Evolutionary conservation across 1,284 basidiomycete genomes (phyloP), one percentile per base, ranked within the genome.

Genomic region (Puccinia hordei): DNA sequence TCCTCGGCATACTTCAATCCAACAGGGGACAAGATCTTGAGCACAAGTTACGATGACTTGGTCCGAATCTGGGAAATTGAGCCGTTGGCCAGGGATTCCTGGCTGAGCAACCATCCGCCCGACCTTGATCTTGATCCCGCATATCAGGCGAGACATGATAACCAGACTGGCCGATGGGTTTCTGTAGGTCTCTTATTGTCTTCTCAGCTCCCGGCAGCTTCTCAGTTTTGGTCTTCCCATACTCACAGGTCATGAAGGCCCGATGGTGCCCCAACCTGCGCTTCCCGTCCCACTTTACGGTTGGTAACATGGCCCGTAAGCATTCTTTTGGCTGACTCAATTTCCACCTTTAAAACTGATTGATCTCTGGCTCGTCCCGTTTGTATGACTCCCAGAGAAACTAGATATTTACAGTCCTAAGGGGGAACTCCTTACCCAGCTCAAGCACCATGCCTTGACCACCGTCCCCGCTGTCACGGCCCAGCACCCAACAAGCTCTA

Each of bases 221-320:
- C 41, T 24, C 63, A 66, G 2, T 35, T 38, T 17, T 9, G 4
- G 2, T 1, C 24, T 59, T 46, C 17, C 30, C 35, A 38, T 41
- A 10, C 22, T n/a, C 30, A 19, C 51, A 78, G 76, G 76, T 78
- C 8, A 51, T 78, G 49, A 78, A 78, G n/a, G 76, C 76, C 19
- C 41, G 44, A 59, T 78, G 76, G 76, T 78, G 63, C 41, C 76
- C 76, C 19, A 78, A 78, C 33, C 66, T 65, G 24, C 46, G 38
- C 15, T 57, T 71, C 24, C 65, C 76, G n/a, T 49, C 49, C 19
- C 76, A 78, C 69, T 78, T 78, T 33, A 78, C 76, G 5, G 49
- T 78, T 12, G 76, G 76, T 2, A 78, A 78, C 65, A 78, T 78
- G 76, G 53, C 33, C 41, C 76, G 76, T 78, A 49, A 78, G 76